A percentile compares a stretch with the other conserved stretches of the same genome.
Evolutionary conservation across 2,329 filamentous ascomycete species (phyloP).

Genomic region (Xylariales sp.): DNA sequence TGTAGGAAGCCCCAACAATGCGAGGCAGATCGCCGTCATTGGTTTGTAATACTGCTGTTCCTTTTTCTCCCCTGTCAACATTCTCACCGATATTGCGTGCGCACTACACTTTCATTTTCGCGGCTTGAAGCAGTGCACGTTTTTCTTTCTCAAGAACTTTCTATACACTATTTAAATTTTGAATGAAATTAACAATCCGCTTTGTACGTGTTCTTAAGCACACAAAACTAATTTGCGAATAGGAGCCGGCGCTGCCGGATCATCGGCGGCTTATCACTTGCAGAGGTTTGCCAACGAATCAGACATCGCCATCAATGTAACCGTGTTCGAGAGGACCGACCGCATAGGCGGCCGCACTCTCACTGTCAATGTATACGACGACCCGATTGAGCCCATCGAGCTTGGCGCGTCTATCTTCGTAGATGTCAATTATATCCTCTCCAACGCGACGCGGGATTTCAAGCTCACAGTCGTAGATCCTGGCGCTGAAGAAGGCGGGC

Average conservation of each 20-base stretch:
- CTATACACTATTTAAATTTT: neutral
- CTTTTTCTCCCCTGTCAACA: neutral
- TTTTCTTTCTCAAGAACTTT: neutral
- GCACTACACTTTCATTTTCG: neutral
- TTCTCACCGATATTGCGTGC: neutral
- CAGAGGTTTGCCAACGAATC: constrained; percentile 73
- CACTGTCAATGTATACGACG: constrained; percentile 80
- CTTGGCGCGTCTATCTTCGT: constrained; percentile 95
- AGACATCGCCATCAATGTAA: constrained; percentile 77
- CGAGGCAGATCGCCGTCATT: constrained; percentile 71
- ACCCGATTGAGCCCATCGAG: constrained; percentile 77
- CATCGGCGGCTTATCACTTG: constrained; percentile 87
- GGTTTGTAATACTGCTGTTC: constrained; percentile 51
- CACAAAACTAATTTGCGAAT: constrained; percentile 20
- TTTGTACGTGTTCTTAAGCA: neutral
- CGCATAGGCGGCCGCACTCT: constrained; percentile 88
- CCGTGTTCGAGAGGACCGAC: constrained; percentile 82
- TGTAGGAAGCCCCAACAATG: constrained; percentile 56
- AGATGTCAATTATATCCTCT: constrained; percentile 82
- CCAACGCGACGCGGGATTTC: constrained; percentile 77
- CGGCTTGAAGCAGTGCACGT: neutral
- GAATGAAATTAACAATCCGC: neutral
- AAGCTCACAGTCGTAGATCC: constrained; percentile 68
- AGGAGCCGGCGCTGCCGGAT: constrained; percentile 91
- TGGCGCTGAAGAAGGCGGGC: constrained; percentile 61